A percentile compares a stretch with the other conserved stretches of the same genome.
Conservation (phyloP, 1,139 yeast genomes). For the Hyphopichia fennica region DNA sequence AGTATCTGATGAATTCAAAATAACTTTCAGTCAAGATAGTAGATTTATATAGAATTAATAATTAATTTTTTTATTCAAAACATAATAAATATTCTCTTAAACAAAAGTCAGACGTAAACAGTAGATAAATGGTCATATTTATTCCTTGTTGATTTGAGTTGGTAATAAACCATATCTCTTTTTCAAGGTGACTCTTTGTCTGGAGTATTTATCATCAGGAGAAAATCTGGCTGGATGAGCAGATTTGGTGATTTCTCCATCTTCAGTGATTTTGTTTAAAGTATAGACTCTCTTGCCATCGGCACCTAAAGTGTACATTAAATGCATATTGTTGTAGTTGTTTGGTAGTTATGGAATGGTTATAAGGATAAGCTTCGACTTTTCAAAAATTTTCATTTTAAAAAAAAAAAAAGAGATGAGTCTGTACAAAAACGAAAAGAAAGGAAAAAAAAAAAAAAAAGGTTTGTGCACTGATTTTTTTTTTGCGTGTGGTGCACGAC, state of each 20-base stretch:
- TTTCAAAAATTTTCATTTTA: not conserved
- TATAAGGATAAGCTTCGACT: not conserved
- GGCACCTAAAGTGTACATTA: constrained; percentile 93
- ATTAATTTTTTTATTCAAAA: no score
- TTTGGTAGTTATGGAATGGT: constrained; percentile 13
- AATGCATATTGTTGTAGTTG: constrained; percentile 63
- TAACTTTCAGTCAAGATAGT: no score
- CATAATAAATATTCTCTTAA: no score
- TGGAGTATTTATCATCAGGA: constrained; percentile 98
- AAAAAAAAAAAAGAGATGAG: not conserved
- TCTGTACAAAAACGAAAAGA: not conserved
- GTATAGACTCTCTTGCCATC: constrained; percentile 98
- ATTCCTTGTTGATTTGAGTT: constrained; percentile 47
- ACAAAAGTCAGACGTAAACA: no score
- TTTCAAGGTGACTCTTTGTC: constrained; percentile 98
- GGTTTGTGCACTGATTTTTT: not conserved
- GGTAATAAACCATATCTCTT: constrained; percentile 91
- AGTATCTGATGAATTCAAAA: no score
- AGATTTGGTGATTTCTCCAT: constrained; percentile 94
- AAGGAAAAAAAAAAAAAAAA: not conserved
- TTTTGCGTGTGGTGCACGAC: no score
- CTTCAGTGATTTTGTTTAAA: constrained; percentile 72
- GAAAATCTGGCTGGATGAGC: constrained; percentile 99
- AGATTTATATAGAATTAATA: no score
- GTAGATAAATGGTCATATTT: no score